A percentile compares a stretch with the other conserved stretches of the same genome.
These are phyloP conservation scores for Backusella parvicylindrica DNA, from an alignment of 192 early-diverging fungal genomes.

Conservation along the genomic window DNA sequence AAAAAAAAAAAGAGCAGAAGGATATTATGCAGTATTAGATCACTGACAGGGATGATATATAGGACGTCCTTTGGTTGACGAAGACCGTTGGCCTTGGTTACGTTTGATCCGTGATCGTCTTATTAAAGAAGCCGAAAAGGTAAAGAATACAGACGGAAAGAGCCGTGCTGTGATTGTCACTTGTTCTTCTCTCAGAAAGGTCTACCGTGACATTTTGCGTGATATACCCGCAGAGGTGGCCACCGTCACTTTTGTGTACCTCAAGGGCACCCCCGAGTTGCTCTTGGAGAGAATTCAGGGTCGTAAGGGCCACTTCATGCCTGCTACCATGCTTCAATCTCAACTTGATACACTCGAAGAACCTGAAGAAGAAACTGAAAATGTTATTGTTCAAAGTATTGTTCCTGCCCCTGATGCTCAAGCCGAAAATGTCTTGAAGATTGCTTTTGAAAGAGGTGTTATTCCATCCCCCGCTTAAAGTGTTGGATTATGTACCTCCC, in stretches of 20 bases:
- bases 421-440: background rate
- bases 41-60: background rate
- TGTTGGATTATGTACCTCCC: no score
- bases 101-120: conserved; percentile 41
- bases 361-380: conserved; percentile 28
- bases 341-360: conserved; percentile 64
- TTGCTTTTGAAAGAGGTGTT: background rate
- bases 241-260: conserved; percentile 52
- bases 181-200: conserved; percentile 60
- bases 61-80: conserved; percentile 51
- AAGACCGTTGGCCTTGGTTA: conserved; percentile 69
- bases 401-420: background rate
- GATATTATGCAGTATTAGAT: no score
- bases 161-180: conserved; percentile 49
- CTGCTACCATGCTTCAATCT: conserved; percentile 48
- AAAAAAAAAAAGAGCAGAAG: background rate
- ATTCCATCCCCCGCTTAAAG: background rate
- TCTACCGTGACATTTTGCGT: conserved; percentile 63
- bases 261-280: conserved; percentile 48
- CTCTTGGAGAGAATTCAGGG: conserved; percentile 44
- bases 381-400: conserved; percentile 31
- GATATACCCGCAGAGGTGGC: conserved; percentile 11
- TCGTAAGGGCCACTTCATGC: conserved; percentile 56
- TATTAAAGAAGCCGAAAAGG: conserved; percentile 18
- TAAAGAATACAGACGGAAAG: conserved; percentile 15